These are phyloP conservation scores for Ganoderma lucidum DNA, from an alignment of 1,284 basidiomycete species.

Conservation along the genomic window DNA sequence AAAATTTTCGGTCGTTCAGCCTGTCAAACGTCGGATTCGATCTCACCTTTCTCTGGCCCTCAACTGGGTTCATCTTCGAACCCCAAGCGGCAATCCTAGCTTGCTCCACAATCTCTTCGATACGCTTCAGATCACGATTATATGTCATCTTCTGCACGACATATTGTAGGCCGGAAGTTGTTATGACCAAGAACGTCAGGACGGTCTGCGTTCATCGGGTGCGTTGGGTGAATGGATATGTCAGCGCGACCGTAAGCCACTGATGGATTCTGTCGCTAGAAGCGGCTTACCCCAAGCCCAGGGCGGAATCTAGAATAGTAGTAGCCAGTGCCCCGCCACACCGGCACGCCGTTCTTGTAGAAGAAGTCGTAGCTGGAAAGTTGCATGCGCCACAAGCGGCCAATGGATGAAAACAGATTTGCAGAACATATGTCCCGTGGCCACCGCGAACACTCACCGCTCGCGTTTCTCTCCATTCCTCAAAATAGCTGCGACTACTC, in stretches of 20 bases:
- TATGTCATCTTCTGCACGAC: constrained; percentile 82
- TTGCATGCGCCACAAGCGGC: not conserved
- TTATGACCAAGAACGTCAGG: constrained; percentile 73
- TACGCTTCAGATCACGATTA: constrained; percentile 71
- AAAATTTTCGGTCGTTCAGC: constrained; percentile 2
- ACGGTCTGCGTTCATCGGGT: constrained; percentile 60
- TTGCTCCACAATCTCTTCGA: constrained; percentile 69
- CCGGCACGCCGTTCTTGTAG: constrained; percentile 91
- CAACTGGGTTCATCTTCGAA: constrained; percentile 64
- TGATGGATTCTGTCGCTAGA: not conserved
- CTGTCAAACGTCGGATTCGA: not conserved
- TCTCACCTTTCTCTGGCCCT: constrained; percentile 71
- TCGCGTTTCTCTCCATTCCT: constrained; percentile 79
- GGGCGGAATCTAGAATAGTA: constrained; percentile 95
- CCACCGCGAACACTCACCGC: constrained; percentile 59
- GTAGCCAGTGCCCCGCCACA: constrained; percentile 88
- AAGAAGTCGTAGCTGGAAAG: constrained; percentile 83
- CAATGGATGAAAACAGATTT: constrained; percentile 11
- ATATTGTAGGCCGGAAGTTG: constrained; percentile 84
- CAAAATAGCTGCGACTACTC: constrained; percentile 86
- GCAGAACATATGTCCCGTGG: not conserved
- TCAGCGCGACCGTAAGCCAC: not conserved
- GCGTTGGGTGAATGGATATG: not conserved
- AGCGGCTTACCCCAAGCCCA: constrained; percentile 72
- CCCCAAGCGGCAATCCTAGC: constrained; percentile 83